Evolutionary conservation across 345 rosid species (phyloP), one percentile per base, ranked within the genome.

Genomic region (Eucalyptus microcorys): DNA sequence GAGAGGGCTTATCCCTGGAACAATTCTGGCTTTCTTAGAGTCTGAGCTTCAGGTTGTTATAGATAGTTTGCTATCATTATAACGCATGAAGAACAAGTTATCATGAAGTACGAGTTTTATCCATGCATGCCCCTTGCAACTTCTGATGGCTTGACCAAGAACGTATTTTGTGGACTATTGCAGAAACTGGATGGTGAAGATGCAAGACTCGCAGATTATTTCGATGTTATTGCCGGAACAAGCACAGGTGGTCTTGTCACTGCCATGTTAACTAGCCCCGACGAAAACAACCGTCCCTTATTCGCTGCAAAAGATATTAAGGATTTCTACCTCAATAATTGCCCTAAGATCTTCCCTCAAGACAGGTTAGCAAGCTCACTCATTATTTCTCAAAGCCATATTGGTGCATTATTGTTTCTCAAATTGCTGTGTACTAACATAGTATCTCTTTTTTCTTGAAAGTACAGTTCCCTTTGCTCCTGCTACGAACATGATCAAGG

Each of bases 231-330:
- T 21, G 49, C 91, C 1, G 90, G 93, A 48, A 92, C 92, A 27
- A 89, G 92, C 91, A 92, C 92, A 3, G 91, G 93, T 10, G 93
- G 93, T 26, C 93, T 93, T 2, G 91, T 93, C 30, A 86, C 93
- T 4, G 91, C 91, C 86, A 93, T 93, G 92, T 55, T 92, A 42
- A 86, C 94, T 5, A 68, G 91, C 26, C 93, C 92, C 4, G 53
- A 92, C 7, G 89, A 90, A 14, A 64, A 87, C 13, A 90, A 89
- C 50, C 90, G 91, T 24, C 94, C 94, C 49, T 45, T 92, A 11
- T 92, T 91, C 49, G 90, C 92, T n/a, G 94, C 94, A 19, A 91
- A 91, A 53, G 91, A 90, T 49, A 91, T 92, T 87, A 92, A 80
- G 10, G 80, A 47, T 10, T 91, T 90, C 66, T 91, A 89, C 53